Evolutionary conservation across 2,329 filamentous ascomycete genomes (phyloP).

Genomic region (Aureobasidium sp.): DNA sequence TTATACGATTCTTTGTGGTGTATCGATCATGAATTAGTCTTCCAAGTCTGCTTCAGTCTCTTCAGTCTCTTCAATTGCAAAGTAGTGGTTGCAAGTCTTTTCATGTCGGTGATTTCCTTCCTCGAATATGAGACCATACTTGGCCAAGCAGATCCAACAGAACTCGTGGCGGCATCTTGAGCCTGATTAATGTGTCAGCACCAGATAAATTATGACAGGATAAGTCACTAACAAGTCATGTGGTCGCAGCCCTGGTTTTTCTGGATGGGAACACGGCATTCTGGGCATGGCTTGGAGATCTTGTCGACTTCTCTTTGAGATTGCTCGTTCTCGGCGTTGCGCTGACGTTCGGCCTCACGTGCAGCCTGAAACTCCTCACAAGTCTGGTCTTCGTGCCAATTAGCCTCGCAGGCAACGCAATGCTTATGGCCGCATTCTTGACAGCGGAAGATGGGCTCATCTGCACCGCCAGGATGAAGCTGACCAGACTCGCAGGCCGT

Average conservation of each 20-base stretch:
- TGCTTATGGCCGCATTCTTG: constrained; percentile 24
- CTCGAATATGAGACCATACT: too few species aligned
- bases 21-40: too few species aligned
- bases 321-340: background rate
- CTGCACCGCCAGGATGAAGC: constrained; percentile 18
- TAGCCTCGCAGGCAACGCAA: constrained; percentile 26
- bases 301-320: background rate
- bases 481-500: constrained; percentile 18
- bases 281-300: background rate
- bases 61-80: too few species aligned
- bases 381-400: constrained; percentile 27
- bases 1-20: too few species aligned
- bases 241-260: background rate
- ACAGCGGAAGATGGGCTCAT: constrained; percentile 25
- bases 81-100: too few species aligned
- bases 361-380: constrained; percentile 18
- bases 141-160: background rate
- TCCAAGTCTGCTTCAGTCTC: too few species aligned
- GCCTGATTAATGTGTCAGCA: too few species aligned
- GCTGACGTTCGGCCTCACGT: background rate
- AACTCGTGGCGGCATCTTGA: background rate
- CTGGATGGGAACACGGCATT: background rate
- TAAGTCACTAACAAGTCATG: too few species aligned
- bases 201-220: too few species aligned
- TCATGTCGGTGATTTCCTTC: background rate